Evolutionary conservation across 2,329 filamentous ascomycete species (phyloP).

Genomic region (Juglanconis oblonga): DNA sequence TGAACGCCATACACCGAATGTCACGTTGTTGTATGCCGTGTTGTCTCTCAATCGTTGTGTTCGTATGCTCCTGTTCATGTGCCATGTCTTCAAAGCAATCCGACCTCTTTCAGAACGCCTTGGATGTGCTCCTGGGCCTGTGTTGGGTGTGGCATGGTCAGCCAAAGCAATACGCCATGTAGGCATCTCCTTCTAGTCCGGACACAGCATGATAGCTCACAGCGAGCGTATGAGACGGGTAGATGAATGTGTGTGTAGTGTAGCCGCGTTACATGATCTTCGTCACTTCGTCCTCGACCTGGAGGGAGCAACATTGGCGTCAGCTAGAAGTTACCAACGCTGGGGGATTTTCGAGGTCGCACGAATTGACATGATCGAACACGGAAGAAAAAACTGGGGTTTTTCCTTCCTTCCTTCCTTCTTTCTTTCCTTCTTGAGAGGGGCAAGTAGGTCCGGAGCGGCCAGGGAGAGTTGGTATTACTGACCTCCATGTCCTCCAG

Average conservation of each 20-base stretch:
- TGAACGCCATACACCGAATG: conserved; percentile 7
- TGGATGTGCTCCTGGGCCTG: conserved; percentile 45
- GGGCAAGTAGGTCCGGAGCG: not conserved
- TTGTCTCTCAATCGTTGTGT: not conserved
- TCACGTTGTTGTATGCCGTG: not conserved
- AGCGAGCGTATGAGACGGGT: not conserved
- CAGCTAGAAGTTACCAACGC: conserved; percentile 36
- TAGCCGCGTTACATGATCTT: conserved; percentile 71
- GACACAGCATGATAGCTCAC: conserved; percentile 10
- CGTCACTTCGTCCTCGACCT: conserved; percentile 87
- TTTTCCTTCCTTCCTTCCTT: too few species aligned
- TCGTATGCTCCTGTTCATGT: not conserved
- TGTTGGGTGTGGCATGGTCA: conserved; percentile 24
- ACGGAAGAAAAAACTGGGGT: not conserved
- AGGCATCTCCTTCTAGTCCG: not conserved
- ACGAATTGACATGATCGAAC: not conserved
- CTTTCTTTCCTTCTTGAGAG: not conserved
- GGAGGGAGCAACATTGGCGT: conserved; percentile 47
- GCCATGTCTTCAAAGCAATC: conserved; percentile 9
- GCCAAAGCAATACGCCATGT: conserved; percentile 8
- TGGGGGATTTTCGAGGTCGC: conserved; percentile 4
- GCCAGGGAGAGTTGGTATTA: conserved; percentile 25
- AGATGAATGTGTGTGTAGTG: conserved; percentile 7
- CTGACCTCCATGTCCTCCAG: conserved; percentile 99
- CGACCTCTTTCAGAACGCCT: conserved; percentile 18